Base-by-base conservation (phyloP, 495 filamentous ascomycete genomes). In the Chaetomium cochliodes region DNA sequence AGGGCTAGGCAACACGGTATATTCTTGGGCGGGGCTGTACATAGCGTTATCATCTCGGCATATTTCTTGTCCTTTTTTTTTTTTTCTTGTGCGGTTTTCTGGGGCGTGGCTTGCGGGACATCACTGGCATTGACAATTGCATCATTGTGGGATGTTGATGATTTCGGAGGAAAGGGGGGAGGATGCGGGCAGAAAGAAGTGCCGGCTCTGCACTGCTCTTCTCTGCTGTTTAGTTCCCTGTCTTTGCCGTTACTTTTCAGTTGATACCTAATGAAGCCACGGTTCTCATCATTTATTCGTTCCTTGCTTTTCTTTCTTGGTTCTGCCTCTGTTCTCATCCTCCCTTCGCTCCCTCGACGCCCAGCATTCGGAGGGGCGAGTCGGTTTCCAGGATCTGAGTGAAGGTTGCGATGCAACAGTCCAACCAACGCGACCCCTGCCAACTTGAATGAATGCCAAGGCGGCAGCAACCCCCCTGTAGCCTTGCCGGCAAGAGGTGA, bases 51-150 rank as follows among this genome's bases (percentile, higher is more conserved):
- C 37, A 46, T 58, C 22, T 60, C 15, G 57, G 54, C 41, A 55
- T 65, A 18, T 61, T 60, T 57, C 26, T 55, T n/a, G 53, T 57
- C 60, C 49, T 54, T 41, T 59, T 59, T 23, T 33, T 55, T 58
- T 54, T 41, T 59, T 59, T 23, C 44, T 55, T 58, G 9, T 47
- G 12, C n/a, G 52, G 20, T 53, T 33, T 39, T 16, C 7, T 18
- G 30, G 23, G 2, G 12, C 37, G 28, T 50, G 59, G 52, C 28
- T 37, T 63, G 26, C 20, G 28, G 42, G 25, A 33, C 52, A 28
- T 37, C 33, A n/a, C 28, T 18, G 12, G 44, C 33, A n/a, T 41
- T 28, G 37, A 22, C 12, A 26, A 5, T 39, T 22, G 50, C 64
- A 51, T 61, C 37, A 11, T n/a, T 23, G 46, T 15, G 37, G 49